phyloP scores from a whole-genome alignment of 2,329 filamentous ascomycete genomes.

The Moelleriella libera region DNA sequence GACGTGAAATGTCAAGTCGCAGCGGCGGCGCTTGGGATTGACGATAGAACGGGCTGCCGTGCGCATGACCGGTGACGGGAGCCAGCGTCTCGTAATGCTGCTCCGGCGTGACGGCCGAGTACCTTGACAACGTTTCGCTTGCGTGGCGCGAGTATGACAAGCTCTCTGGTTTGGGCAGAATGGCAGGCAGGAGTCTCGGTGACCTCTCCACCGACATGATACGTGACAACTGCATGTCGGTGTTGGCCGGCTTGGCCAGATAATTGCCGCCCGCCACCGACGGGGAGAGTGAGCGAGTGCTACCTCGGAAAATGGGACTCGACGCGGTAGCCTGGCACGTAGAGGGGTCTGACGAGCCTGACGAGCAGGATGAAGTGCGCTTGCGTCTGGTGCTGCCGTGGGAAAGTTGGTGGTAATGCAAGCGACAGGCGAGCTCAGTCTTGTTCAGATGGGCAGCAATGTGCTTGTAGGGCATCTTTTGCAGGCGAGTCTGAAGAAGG shows the following conservation, averaged over 20 bases:
- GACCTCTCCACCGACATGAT: slow-evolving; percentile 30
- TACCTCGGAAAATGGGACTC: slow-evolving; percentile 35
- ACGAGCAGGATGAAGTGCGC: slow-evolving; percentile 57
- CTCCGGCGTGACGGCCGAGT: slow-evolving; percentile 25
- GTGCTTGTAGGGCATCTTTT: slow-evolving; percentile 87
- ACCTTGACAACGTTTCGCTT: slow-evolving; percentile 22
- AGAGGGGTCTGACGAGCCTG: slow-evolving; percentile 41
- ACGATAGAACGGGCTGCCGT: slow-evolving; percentile 12
- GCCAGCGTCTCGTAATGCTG: slow-evolving; percentile 31
- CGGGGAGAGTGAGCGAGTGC: slow-evolving; percentile 34
- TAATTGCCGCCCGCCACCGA: slow-evolving; percentile 30
- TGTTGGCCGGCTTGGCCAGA: slow-evolving; percentile 28
- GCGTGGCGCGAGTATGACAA: slow-evolving; percentile 26
- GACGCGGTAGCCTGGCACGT: slow-evolving; percentile 32
- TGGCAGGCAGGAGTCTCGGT: slow-evolving; percentile 37
- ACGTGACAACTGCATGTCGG: slow-evolving; percentile 36
- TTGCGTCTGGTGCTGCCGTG: slow-evolving; percentile 72
- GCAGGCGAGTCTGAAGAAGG: slow-evolving; percentile 67
- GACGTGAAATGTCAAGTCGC: slow-evolving; percentile 44
- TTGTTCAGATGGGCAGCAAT: slow-evolving; percentile 77
- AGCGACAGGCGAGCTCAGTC: slow-evolving; percentile 73
- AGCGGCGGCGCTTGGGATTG: slow-evolving; percentile 28
- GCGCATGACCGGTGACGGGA: slow-evolving; percentile 21
- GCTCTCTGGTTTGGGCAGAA: slow-evolving; percentile 50
- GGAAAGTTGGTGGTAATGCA: slow-evolving; percentile 77